Evolutionary conservation across 306 rosid species (phyloP).

Genomic region (Carpinus fangiana): DNA sequence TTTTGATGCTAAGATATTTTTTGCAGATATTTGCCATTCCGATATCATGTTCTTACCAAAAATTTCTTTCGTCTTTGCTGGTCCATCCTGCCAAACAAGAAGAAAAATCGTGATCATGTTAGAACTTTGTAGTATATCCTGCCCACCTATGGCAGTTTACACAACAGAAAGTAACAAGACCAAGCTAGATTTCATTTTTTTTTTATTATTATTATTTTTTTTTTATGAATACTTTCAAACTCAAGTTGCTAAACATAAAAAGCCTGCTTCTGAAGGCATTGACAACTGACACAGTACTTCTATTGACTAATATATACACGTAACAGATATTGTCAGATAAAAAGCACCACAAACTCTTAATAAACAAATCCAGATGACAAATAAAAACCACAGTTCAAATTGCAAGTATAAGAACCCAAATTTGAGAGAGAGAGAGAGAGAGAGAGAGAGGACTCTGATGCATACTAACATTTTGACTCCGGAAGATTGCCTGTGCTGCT

Average conservation of each 20-base stretch:
- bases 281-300: constrained; percentile 15
- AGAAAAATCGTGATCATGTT: constrained; percentile 12
- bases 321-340: constrained; percentile 9
- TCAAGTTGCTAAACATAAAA: neutral
- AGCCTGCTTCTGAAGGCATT: constrained; percentile 5
- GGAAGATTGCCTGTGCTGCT: constrained; percentile 74
- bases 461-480: constrained; percentile 71
- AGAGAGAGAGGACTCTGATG: constrained; percentile 21
- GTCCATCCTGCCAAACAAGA: constrained; percentile 71
- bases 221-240: neutral
- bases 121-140: constrained; percentile 4
- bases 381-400: neutral
- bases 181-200: constrained; percentile 6
- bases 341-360: neutral
- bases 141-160: neutral
- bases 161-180: neutral
- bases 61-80: constrained; percentile 65
- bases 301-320: neutral
- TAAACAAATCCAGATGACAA: constrained; percentile 4
- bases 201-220: too few relatives aligned
- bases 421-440: constrained; percentile 9
- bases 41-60: constrained; percentile 56
- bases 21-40: constrained; percentile 7
- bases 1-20: neutral
- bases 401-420: neutral